phyloP scores from a whole-genome alignment of 1,284 basidiomycete species.

The Puccinia coronata region DNA sequence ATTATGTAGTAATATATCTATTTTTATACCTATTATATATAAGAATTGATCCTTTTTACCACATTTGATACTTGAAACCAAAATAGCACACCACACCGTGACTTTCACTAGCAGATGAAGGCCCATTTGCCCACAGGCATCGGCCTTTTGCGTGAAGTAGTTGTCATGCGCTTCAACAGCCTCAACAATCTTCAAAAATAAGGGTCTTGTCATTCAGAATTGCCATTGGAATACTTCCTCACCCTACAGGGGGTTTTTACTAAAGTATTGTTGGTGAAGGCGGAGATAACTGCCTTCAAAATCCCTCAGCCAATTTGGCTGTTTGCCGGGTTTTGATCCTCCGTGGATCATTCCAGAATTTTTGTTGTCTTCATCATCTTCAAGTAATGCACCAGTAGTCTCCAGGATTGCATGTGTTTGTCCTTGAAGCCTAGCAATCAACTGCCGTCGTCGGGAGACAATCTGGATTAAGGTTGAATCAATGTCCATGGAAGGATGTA shows the following conservation, averaged over 20 bases:
- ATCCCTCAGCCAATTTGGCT: neutral
- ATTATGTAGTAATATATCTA: no score
- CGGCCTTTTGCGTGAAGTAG: no score
- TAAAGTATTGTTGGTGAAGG: conserved; percentile 30
- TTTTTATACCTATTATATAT: no score
- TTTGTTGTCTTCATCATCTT: neutral
- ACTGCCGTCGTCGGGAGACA: no score
- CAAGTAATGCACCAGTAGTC: neutral
- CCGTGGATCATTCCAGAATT: neutral
- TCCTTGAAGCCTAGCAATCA: neutral
- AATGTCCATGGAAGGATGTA: neutral
- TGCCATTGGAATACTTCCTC: neutral
- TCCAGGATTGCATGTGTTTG: neutral
- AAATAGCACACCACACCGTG: no score
- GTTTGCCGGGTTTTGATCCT: neutral
- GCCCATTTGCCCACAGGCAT: no score
- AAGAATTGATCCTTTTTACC: no score
- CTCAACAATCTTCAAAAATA: no score
- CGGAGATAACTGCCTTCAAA: conserved; percentile 11
- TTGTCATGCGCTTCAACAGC: no score
- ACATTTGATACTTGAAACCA: no score
- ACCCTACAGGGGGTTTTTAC: neutral
- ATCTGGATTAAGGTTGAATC: neutral
- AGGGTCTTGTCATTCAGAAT: conserved; percentile 19
- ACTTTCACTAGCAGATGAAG: neutral